Percentiles rank a stretch among this genome's conserved stretches.
Conservation (phyloP, 371 early-diverging fungal species). For the Mucor saturninus region DNA sequence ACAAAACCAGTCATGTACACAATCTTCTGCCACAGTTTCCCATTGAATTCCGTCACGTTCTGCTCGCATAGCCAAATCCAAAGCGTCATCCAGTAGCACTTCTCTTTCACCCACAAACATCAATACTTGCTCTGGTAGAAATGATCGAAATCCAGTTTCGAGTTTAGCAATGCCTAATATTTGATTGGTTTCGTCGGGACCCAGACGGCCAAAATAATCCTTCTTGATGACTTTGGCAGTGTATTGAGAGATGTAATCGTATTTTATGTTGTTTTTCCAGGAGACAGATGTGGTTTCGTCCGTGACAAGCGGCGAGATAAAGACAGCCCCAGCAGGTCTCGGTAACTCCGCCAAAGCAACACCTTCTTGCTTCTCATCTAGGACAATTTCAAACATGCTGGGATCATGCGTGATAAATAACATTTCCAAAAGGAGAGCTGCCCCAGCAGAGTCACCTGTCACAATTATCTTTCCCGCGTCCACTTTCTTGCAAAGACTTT, state of each 20-base stretch:
- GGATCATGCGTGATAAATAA: conserved; percentile 49
- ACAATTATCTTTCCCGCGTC: conserved; percentile 37
- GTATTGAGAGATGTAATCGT: conserved; percentile 47
- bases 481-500: conserved; percentile 34
- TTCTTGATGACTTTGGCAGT: conserved; percentile 45
- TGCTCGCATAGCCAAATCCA: conserved; percentile 44
- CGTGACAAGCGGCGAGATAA: conserved; percentile 47
- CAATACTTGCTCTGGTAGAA: conserved; percentile 35
- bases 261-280: conserved; percentile 43
- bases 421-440: conserved; percentile 42
- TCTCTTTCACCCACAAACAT: conserved; percentile 47
- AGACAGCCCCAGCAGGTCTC: conserved; percentile 45
- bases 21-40: conserved; percentile 43
- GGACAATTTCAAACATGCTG: conserved; percentile 49
- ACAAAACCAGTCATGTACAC: conserved; percentile 55
- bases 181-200: conserved; percentile 31
- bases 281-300: conserved; percentile 47
- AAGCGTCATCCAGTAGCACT: conserved; percentile 45
- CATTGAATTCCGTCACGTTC: conserved; percentile 41
- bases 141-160: conserved; percentile 43
- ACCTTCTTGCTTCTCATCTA: conserved; percentile 27
- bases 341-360: conserved; percentile 38
- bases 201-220: conserved; percentile 44
- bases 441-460: conserved; percentile 46
- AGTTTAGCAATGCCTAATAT: conserved; percentile 44